Evolutionary conservation across 306 rosid genomes (phyloP).

Genomic region (Begonia fuchsioides): DNA sequence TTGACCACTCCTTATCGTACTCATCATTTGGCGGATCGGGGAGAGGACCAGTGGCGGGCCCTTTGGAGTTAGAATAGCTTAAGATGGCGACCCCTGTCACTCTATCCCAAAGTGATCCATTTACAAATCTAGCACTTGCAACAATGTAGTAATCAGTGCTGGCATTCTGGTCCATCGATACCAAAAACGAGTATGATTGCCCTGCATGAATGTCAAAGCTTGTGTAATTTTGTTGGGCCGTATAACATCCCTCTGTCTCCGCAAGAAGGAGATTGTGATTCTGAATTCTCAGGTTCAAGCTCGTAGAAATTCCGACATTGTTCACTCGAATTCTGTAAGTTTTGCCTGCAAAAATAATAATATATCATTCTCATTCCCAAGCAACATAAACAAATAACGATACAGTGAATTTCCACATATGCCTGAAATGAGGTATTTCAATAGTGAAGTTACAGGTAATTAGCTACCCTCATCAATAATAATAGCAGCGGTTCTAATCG

Average conservation of each 20-base stretch:
- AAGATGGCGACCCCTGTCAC: conserved; percentile 81
- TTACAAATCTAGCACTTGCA: conserved; percentile 95
- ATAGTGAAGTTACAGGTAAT: no score
- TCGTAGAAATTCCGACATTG: conserved; percentile 76
- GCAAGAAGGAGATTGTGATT: conserved; percentile 56
- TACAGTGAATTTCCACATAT: no score
- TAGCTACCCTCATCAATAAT: no score
- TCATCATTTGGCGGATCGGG: conserved; percentile 67
- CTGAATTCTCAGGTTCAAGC: conserved; percentile 85
- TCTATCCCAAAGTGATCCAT: conserved; percentile 74
- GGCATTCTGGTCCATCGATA: conserved; percentile 77
- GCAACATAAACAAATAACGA: no score
- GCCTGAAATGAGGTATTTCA: no score
- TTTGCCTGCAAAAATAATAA: conserved; percentile 41
- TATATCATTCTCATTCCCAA: no score
- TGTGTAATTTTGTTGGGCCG: conserved; percentile 49
- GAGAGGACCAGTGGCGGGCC: conserved; percentile 68
- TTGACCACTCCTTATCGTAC: conserved; percentile 40
- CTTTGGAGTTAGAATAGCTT: conserved; percentile 74
- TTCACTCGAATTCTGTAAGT: conserved; percentile 72
- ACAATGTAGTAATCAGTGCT: conserved; percentile 90
- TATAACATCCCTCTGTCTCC: conserved; percentile 72
- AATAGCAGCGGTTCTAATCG: no score
- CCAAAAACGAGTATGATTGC: conserved; percentile 76
- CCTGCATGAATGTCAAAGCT: conserved; percentile 79